phyloP scores from a whole-genome alignment of 177 flowering plant genomes.

The Vitis hybrid region DNA sequence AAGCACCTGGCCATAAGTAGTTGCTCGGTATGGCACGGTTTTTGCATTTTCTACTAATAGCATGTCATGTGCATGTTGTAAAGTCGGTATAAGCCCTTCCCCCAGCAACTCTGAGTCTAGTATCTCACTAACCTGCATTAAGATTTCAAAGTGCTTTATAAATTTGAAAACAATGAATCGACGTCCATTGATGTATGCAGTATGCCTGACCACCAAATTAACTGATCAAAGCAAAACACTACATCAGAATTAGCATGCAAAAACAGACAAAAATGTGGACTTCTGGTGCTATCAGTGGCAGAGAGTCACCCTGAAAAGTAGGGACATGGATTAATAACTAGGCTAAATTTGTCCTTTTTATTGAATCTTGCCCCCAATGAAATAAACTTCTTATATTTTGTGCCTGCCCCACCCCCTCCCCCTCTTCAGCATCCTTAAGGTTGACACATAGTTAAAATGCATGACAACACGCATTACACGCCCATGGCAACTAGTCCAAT shows the following conservation, averaged over 20 bases:
- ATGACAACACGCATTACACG: no score
- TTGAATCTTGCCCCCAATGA: no score
- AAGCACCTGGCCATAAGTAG: conserved; percentile 79
- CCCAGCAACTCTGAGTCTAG: conserved; percentile 93
- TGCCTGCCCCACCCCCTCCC: no score
- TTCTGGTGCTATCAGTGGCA: neutral
- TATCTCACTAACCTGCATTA: conserved; percentile 89
- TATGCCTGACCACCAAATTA: neutral
- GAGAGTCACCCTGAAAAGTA: no score
- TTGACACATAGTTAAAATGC: no score
- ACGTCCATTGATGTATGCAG: neutral
- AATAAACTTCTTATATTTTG: no score
- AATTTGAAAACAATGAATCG: neutral
- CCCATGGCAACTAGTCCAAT: no score
- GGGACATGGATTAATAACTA: no score
- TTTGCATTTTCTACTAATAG: conserved; percentile 69
- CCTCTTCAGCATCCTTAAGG: no score
- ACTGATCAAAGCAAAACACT: neutral
- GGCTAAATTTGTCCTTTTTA: no score
- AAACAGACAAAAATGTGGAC: neutral
- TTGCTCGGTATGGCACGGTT: conserved; percentile 80
- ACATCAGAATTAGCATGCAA: neutral
- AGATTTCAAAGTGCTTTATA: conserved; percentile 1
- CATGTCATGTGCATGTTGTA: conserved; percentile 89
- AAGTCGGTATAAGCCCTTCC: conserved; percentile 89